Evolutionary conservation across 176 grass and related monocot genomes (phyloP).

Genomic region (Melocanna baccifera): DNA sequence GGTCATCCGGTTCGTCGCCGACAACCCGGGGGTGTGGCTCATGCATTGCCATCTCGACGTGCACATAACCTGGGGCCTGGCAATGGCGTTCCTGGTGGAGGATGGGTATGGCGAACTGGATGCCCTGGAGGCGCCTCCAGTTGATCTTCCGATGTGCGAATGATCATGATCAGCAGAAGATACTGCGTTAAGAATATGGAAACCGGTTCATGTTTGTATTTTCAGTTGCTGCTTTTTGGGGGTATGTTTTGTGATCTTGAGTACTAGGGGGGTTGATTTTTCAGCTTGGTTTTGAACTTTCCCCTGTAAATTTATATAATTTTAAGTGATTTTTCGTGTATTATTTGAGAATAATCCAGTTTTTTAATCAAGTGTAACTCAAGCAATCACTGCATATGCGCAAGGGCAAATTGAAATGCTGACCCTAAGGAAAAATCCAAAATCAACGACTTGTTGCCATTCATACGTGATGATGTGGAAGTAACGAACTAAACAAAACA

Average conservation of each 20-base stretch:
- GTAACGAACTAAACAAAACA: too few relatives aligned
- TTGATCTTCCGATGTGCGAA: slow-evolving; percentile 66
- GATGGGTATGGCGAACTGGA: slow-evolving; percentile 54
- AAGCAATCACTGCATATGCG: neutral
- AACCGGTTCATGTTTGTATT: slow-evolving; percentile 13
- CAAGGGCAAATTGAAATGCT: neutral
- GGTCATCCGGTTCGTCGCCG: slow-evolving; percentile 71
- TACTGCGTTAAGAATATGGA: neutral
- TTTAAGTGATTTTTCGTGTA: slow-evolving; percentile 17
- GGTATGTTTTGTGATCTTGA: slow-evolving; percentile 22
- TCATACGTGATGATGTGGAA: neutral
- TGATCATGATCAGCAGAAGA: slow-evolving; percentile 15
- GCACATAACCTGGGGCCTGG: slow-evolving; percentile 79
- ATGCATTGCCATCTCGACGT: slow-evolving; percentile 90
- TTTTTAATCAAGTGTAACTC: neutral
- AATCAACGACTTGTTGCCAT: neutral
- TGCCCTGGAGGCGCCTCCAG: slow-evolving; percentile 42
- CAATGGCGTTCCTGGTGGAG: slow-evolving; percentile 76
- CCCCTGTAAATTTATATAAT: slow-evolving; percentile 34
- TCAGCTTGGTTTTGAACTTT: slow-evolving; percentile 16
- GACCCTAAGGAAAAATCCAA: neutral
- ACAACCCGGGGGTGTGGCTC: slow-evolving; percentile 79
- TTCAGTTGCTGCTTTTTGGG: neutral
- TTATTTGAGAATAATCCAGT: slow-evolving; percentile 33
- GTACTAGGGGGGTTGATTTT: slow-evolving; percentile 37